Evolutionary conservation across 371 early-diverging fungal species (phyloP).

Genomic region (Polyrhizophydium stewartii): DNA sequence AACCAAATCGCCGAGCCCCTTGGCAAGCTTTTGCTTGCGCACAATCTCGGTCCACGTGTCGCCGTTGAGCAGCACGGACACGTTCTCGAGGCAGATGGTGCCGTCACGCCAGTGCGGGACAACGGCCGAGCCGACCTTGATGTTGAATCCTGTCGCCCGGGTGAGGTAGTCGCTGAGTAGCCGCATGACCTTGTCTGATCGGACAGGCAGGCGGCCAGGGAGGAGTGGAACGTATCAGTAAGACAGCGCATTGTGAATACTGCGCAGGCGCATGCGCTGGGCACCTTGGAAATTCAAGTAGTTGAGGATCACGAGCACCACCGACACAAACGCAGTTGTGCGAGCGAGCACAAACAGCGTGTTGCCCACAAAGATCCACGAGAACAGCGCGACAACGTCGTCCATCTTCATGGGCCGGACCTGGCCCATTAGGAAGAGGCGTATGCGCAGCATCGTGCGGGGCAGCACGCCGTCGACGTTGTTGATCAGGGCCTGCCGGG

Average conservation of each 20-base stretch:
- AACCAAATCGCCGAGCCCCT: constrained; percentile 38
- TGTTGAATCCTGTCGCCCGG: constrained; percentile 74
- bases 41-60: constrained; percentile 30
- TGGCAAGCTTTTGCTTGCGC: constrained; percentile 14
- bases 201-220: too few relatives aligned
- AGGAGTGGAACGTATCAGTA: too few relatives aligned
- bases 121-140: constrained; percentile 87
- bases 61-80: constrained; percentile 50
- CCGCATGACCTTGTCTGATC: constrained; percentile 12
- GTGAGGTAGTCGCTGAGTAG: constrained; percentile 76
- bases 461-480: background rate
- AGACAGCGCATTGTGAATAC: too few relatives aligned
- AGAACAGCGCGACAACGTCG: constrained; percentile 82
- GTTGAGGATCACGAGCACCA: constrained; percentile 77
- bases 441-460: constrained; percentile 16
- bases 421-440: constrained; percentile 37
- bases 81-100: constrained; percentile 81
- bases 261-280: constrained; percentile 43
- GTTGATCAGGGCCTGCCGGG: background rate
- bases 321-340: constrained; percentile 86
- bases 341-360: constrained; percentile 79
- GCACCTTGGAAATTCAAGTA: constrained; percentile 85
- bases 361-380: constrained; percentile 87
- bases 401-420: constrained; percentile 52
- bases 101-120: constrained; percentile 92